Percentiles rank a stretch among this genome's conserved stretches.
These are phyloP conservation scores for Kodamaea fungicola DNA, from an alignment of 1,139 yeast genomes.

Conservation along the genomic window DNA sequence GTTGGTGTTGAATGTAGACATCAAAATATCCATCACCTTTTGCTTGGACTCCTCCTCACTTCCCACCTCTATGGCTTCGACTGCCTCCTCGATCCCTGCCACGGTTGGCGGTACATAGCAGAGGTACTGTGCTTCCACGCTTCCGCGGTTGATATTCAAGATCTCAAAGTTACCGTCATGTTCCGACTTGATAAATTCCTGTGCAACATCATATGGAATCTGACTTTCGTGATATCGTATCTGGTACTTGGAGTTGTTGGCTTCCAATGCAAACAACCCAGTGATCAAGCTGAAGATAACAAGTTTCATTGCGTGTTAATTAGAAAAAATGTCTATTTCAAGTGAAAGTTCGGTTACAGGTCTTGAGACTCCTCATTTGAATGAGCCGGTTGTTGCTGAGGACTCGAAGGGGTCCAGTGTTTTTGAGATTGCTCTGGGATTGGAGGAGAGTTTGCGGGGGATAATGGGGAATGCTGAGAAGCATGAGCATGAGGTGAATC, in stretches of 20 bases:
- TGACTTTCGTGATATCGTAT: conserved; percentile 9
- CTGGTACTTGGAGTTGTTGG: conserved; percentile 7
- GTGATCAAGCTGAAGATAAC: neutral
- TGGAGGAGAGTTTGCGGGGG: conserved; percentile 39
- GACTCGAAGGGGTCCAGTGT: conserved; percentile 30
- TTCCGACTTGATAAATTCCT: conserved; percentile 2
- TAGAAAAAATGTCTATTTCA: conserved; percentile 1
- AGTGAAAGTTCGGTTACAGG: conserved; percentile 3
- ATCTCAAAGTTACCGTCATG: conserved; percentile 10
- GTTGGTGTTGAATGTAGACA: conserved; percentile 19
- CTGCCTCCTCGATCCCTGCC: neutral
- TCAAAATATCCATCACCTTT: conserved; percentile 18
- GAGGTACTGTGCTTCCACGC: conserved; percentile 7
- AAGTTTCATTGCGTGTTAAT: neutral
- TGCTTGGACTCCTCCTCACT: conserved; percentile 18
- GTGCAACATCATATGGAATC: conserved; percentile 11
- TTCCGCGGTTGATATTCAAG: conserved; percentile 7
- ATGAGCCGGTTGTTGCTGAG: conserved; percentile 2
- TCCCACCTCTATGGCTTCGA: neutral
- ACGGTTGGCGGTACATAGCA: conserved; percentile 11
- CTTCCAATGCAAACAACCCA: neutral
- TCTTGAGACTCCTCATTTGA: conserved; percentile 6
- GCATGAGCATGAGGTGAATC: conserved; percentile 28
- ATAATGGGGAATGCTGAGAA: conserved; percentile 25
- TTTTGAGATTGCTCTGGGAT: conserved; percentile 50